A percentile compares a stretch with the other conserved stretches of the same genome.
Conservation (phyloP, 2,329 filamentous ascomycete genomes). For the Fusarium sp. region DNA sequence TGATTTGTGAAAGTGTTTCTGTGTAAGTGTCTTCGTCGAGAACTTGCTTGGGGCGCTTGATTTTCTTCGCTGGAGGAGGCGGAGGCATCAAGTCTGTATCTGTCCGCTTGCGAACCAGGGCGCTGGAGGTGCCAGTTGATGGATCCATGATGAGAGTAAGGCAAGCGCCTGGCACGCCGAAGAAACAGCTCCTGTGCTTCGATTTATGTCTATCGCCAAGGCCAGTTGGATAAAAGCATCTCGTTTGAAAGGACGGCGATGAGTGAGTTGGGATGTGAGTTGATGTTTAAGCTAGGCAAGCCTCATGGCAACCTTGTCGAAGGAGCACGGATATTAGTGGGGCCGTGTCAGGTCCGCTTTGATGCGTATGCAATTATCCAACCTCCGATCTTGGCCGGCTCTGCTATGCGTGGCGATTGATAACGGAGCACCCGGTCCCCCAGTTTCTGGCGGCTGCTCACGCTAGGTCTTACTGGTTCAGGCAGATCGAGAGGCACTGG, state of each 20-base stretch:
- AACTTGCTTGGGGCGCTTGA: constrained; percentile 88
- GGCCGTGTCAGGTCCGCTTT: constrained; percentile 13
- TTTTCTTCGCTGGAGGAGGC: constrained; percentile 84
- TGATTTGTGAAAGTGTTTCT: constrained; percentile 89
- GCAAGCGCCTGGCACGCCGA: not conserved
- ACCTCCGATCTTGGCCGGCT: constrained; percentile 1
- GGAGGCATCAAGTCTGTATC: constrained; percentile 84
- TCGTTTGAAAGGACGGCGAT: not conserved
- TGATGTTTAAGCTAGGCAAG: not conserved
- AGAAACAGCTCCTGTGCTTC: not conserved
- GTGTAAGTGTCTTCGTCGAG: constrained; percentile 96
- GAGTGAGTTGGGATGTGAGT: not conserved
- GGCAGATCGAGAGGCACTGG: constrained; percentile 10
- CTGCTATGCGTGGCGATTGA: constrained; percentile 34
- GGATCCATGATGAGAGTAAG: constrained; percentile 50
- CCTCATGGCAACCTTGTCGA: not conserved
- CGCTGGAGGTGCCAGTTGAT: constrained; percentile 54
- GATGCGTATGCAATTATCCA: constrained; percentile 41
- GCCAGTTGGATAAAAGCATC: not conserved
- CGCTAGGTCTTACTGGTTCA: constrained; percentile 38
- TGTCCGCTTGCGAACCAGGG: constrained; percentile 75
- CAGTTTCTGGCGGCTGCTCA: constrained; percentile 29
- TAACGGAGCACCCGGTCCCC: constrained; percentile 30
- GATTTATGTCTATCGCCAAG: no score
- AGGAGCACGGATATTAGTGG: constrained; percentile 15